Evolutionary conservation across 495 filamentous ascomycete genomes (phyloP).

Genomic region (Cudoniella acicularis): DNA sequence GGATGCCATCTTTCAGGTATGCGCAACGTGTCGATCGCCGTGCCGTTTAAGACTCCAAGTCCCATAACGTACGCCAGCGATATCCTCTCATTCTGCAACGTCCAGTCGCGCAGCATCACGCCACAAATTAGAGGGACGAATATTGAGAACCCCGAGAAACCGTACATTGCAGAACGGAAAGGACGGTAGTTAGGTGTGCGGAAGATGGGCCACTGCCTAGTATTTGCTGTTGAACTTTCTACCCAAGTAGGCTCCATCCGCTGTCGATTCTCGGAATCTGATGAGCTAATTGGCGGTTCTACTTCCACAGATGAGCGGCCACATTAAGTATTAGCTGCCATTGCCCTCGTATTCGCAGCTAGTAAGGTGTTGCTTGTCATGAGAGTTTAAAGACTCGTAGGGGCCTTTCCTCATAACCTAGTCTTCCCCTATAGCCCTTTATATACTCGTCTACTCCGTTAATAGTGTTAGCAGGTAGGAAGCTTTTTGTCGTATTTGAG

Average conservation of each 20-base stretch:
- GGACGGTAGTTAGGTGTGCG: neutral
- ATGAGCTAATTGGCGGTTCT: neutral
- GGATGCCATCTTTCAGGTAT: constrained; percentile 58
- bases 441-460: no score
- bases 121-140: constrained; percentile 53
- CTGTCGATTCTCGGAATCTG: neutral
- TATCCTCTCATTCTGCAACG: constrained; percentile 64
- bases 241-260: neutral
- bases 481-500: no score
- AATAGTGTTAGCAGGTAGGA: no score
- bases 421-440: no score
- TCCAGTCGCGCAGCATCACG: constrained; percentile 54
- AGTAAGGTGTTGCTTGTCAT: neutral
- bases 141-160: constrained; percentile 59
- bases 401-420: no score
- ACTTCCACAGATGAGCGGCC: neutral
- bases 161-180: neutral
- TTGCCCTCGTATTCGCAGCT: no score
- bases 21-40: constrained; percentile 61
- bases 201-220: neutral
- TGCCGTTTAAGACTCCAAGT: constrained; percentile 76
- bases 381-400: neutral
- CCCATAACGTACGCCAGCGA: constrained; percentile 71
- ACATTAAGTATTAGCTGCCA: neutral
- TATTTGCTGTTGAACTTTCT: neutral